Percentiles rank a stretch among this genome's conserved stretches.
Evolutionary conservation across 2,329 filamentous ascomycete genomes (phyloP).

Genomic region (Blastomyces parvus): DNA sequence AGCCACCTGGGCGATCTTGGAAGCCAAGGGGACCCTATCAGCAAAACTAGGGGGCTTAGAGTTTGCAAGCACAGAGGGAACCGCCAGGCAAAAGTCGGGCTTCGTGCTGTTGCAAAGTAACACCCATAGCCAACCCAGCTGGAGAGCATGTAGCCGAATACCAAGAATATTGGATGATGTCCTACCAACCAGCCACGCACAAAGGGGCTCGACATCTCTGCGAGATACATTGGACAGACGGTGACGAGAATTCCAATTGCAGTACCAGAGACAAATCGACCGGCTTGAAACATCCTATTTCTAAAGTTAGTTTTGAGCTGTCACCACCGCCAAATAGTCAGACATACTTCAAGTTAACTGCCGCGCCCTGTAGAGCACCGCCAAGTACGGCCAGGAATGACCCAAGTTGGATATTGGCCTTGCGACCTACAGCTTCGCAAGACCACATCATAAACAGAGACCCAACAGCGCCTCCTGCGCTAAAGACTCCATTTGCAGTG

Average conservation of each 20-base stretch:
- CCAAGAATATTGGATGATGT: conserved; percentile 40
- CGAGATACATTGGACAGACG: conserved; percentile 39
- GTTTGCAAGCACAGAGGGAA: conserved; percentile 38
- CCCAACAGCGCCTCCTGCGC: conserved; percentile 41
- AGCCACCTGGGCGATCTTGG: conserved; percentile 44
- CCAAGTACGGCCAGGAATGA: conserved; percentile 38
- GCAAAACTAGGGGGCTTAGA: conserved; percentile 33
- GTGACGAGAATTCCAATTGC: conserved; percentile 38
- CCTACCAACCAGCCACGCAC: conserved; percentile 39
- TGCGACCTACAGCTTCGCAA: conserved; percentile 36
- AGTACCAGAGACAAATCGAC: conserved; percentile 35
- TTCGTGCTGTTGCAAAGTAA: conserved; percentile 32
- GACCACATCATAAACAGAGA: conserved; percentile 44
- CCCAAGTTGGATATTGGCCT: conserved; percentile 41
- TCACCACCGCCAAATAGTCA: neutral
- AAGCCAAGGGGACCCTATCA: conserved; percentile 35
- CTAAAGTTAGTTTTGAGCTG: conserved; percentile 7
- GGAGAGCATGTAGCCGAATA: conserved; percentile 40
- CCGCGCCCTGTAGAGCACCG: conserved; percentile 40
- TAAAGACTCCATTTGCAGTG: conserved; percentile 43
- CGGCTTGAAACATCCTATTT: conserved; percentile 37
- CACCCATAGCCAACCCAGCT: conserved; percentile 39
- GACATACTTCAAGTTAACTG: conserved; percentile 35
- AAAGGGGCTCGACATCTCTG: conserved; percentile 34
- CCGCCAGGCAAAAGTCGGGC: conserved; percentile 37